Evolutionary conservation across 23 red algal genomes (phyloP).

Genomic region (Gracilariopsis chorda): DNA sequence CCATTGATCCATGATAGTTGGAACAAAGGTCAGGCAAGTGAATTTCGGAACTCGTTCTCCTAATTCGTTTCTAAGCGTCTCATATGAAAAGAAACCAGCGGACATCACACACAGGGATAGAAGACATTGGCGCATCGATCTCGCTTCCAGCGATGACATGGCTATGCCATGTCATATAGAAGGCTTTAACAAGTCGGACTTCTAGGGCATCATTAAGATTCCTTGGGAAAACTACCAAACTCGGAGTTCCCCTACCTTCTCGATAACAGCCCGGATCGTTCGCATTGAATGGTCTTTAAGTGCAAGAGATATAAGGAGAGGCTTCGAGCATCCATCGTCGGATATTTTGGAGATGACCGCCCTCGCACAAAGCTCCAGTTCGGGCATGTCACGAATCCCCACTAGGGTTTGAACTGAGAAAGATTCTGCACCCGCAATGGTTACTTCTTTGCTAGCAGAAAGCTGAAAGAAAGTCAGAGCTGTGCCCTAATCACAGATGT

Average conservation of each 20-base stretch:
- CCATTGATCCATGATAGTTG: no score
- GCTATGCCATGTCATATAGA: no score
- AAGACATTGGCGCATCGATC: no score
- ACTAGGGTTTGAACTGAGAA: conserved; percentile 30
- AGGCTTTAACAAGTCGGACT: no score
- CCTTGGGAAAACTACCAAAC: conserved; percentile 65
- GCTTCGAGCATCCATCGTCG: conserved; percentile 29
- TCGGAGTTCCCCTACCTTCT: conserved; percentile 7
- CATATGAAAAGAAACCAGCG: no score
- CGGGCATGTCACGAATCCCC: conserved; percentile 33
- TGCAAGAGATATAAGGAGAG: conserved; percentile 48
- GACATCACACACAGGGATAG: no score
- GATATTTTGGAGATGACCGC: conserved; percentile 8
- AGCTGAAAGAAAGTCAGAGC: background rate
- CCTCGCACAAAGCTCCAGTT: conserved; percentile 45
- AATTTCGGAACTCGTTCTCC: no score
- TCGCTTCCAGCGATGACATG: no score
- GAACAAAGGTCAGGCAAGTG: no score
- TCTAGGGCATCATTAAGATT: no score
- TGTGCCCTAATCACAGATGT: no score
- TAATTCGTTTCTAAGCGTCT: no score
- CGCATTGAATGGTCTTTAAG: conserved; percentile 32
- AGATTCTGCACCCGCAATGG: conserved; percentile 36
- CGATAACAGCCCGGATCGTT: conserved; percentile 30
- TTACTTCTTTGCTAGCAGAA: conserved; percentile 6